Conservation (phyloP, 306 rosid genomes). For the Casuarina glauca region DNA sequence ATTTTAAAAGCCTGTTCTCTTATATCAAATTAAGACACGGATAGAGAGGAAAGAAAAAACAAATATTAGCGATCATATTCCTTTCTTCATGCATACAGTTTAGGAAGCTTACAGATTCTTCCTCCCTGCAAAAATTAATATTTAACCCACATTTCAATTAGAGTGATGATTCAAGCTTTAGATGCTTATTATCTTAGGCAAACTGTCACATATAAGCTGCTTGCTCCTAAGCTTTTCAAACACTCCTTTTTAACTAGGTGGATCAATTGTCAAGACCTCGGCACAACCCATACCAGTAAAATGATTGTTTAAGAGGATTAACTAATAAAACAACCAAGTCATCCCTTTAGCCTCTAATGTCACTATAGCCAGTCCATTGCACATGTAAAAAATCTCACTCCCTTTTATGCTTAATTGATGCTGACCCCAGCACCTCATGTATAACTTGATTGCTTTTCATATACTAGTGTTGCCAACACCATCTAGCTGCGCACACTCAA, state of each 20-base stretch:
- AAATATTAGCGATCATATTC: neutral
- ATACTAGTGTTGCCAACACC: neutral
- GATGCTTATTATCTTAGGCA: neutral
- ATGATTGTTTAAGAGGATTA: neutral
- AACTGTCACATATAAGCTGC: neutral
- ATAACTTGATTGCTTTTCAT: neutral
- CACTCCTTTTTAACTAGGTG: neutral
- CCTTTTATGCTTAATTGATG: neutral
- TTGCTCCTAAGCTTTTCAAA: neutral
- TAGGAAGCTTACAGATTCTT: neutral
- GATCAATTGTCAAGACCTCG: neutral
- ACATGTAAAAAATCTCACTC: conserved; percentile 2
- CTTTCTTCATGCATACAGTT: neutral
- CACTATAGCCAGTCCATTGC: neutral
- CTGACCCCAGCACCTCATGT: neutral
- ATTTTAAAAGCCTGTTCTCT: neutral
- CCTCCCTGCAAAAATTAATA: neutral
- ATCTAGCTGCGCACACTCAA: neutral
- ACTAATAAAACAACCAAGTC: neutral
- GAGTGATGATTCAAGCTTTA: neutral
- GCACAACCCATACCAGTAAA: neutral
- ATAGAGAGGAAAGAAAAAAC: neutral
- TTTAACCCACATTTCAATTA: neutral
- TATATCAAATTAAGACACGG: neutral
- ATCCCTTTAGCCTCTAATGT: neutral